Evolutionary conservation across 768 basidiomycete genomes (phyloP).

Genomic region (Chalciporus pseudorubinellus): DNA sequence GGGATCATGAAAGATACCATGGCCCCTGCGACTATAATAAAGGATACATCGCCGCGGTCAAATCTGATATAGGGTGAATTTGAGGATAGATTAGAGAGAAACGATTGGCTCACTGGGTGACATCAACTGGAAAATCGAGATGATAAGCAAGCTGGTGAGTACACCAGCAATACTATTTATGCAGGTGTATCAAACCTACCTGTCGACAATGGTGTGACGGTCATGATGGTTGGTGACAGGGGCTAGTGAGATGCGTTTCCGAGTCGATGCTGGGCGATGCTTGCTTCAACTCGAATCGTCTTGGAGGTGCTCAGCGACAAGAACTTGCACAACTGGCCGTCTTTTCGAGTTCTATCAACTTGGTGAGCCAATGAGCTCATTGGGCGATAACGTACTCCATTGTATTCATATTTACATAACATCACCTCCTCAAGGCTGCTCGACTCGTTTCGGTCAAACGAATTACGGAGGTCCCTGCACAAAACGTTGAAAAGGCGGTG

Average conservation of each 20-base stretch:
- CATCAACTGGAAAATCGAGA: conserved; percentile 20
- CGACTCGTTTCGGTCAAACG: too few relatives aligned
- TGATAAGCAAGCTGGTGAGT: conserved; percentile 7
- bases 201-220: neutral
- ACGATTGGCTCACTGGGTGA: conserved; percentile 26
- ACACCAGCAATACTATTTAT: conserved; percentile 2
- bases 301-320: too few relatives aligned
- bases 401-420: neutral
- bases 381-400: neutral
- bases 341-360: neutral
- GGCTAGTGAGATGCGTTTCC: neutral
- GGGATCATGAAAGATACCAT: conserved; percentile 80
- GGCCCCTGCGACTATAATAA: conserved; percentile 64
- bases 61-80: conserved; percentile 42
- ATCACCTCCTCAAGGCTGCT: too few relatives aligned
- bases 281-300: neutral
- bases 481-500: too few relatives aligned
- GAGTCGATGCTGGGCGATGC: neutral
- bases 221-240: conserved; percentile 7
- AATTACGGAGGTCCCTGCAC: too few relatives aligned
- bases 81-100: neutral
- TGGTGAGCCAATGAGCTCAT: neutral
- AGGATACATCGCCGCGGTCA: conserved; percentile 68
- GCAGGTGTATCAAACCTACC: conserved; percentile 11
- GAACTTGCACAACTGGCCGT: neutral